Conservation (phyloP, 1,284 basidiomycete genomes). For the Grifola frondosa region DNA sequence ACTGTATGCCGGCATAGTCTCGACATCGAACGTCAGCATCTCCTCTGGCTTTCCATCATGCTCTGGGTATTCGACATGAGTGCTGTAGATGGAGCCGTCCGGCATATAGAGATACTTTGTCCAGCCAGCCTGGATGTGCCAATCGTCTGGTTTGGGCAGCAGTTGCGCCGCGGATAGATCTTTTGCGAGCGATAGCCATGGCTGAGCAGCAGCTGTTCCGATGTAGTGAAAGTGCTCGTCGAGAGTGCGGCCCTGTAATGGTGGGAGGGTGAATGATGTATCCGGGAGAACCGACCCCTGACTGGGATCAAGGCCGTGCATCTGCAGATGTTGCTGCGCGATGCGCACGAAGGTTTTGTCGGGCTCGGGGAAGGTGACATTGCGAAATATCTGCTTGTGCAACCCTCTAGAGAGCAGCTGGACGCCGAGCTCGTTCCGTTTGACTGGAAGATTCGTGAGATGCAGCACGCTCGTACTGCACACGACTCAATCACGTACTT, state of each 20-base stretch:
- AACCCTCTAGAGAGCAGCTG: slow-evolving; percentile 84
- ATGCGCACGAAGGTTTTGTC: slow-evolving; percentile 67
- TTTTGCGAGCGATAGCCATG: slow-evolving; percentile 79
- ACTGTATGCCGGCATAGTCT: slow-evolving; percentile 85
- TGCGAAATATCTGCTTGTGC: slow-evolving; percentile 84
- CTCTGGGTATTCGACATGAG: slow-evolving; percentile 60
- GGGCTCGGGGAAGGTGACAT: slow-evolving; percentile 64
- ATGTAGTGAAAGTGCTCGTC: slow-evolving; percentile 90
- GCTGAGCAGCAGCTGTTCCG: slow-evolving; percentile 72
- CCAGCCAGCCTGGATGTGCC: slow-evolving; percentile 86
- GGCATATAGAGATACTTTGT: slow-evolving; percentile 74
- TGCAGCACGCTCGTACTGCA: slow-evolving; percentile 7
- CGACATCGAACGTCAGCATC: slow-evolving; percentile 90
- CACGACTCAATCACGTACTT: not conserved
- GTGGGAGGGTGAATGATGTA: slow-evolving; percentile 80
- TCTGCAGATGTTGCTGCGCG: slow-evolving; percentile 75
- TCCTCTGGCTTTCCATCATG: slow-evolving; percentile 65
- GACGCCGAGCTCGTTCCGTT: slow-evolving; percentile 88
- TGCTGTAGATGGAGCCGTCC: slow-evolving; percentile 67
- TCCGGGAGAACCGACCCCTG: slow-evolving; percentile 82
- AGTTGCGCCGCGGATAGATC: slow-evolving; percentile 56
- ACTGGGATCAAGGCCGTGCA: slow-evolving; percentile 78
- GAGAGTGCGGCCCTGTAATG: slow-evolving; percentile 80
- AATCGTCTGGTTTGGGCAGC: slow-evolving; percentile 69
- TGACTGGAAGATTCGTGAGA: slow-evolving; percentile 32